Conservation (phyloP, 108 stramenopile species). For the Pinguiococcus pyrenoidosus region DNA sequence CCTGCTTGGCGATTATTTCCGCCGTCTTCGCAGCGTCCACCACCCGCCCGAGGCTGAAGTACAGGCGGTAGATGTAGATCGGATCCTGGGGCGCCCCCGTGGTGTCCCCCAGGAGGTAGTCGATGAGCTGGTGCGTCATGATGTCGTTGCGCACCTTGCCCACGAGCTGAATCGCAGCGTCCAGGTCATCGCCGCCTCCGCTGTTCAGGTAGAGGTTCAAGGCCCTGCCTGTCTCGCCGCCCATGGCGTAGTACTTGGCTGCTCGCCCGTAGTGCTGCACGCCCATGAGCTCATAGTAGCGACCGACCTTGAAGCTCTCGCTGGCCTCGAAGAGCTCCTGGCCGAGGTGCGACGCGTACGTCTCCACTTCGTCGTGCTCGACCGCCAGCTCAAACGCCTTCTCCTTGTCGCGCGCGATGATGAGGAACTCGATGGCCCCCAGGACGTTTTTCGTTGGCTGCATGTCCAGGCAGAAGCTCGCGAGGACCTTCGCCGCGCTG, state of each 20-base stretch:
- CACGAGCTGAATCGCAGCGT: slow-evolving; percentile 45
- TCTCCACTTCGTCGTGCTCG: not conserved
- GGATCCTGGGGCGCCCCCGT: slow-evolving; percentile 52
- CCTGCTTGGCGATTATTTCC: slow-evolving; percentile 45
- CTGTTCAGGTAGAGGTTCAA: slow-evolving; percentile 1
- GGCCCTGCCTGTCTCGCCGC: not conserved
- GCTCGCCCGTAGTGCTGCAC: slow-evolving; percentile 7
- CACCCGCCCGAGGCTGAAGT: slow-evolving; percentile 44
- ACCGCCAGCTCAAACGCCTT: slow-evolving; percentile 8
- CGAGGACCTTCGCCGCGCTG: too few relatives aligned
- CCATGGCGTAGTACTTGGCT: slow-evolving; percentile 1
- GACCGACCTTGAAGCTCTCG: slow-evolving; percentile 6
- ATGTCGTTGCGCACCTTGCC: slow-evolving; percentile 37
- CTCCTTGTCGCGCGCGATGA: slow-evolving; percentile 6
- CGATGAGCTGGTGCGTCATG: slow-evolving; percentile 44
- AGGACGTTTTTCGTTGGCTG: too few relatives aligned
- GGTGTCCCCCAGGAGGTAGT: slow-evolving; percentile 47
- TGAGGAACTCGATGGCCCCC: slow-evolving; percentile 9
- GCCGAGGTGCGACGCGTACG: not conserved
- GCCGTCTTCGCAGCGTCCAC: slow-evolving; percentile 43
- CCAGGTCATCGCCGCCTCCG: slow-evolving; percentile 7
- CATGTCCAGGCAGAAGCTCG: too few relatives aligned
- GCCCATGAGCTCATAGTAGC: not conserved
- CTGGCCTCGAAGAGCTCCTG: not conserved
- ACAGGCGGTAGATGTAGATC: slow-evolving; percentile 47